Conservation (phyloP, 2,329 filamentous ascomycete genomes). For the Aureobasidium leucospermi region DNA sequence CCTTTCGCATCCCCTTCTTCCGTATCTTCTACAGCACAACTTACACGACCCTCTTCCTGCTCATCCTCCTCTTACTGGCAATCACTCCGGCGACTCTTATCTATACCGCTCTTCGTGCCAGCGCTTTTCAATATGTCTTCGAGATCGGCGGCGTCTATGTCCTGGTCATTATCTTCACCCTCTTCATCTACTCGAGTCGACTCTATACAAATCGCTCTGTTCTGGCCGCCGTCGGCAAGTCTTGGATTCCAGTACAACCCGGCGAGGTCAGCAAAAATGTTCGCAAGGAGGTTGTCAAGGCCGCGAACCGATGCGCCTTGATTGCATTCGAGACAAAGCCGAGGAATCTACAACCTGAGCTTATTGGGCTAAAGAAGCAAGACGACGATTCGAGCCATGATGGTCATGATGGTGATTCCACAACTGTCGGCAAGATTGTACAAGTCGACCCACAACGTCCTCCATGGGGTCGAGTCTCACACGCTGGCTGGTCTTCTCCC, state of each 20-base stretch:
- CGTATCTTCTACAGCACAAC: slow-evolving; percentile 73
- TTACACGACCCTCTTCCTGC: slow-evolving; percentile 68
- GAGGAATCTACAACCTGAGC: slow-evolving; percentile 46
- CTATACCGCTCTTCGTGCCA: slow-evolving; percentile 61
- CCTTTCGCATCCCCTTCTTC: slow-evolving; percentile 53
- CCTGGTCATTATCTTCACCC: slow-evolving; percentile 60
- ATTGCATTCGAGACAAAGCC: slow-evolving; percentile 74
- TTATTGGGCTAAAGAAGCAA: background rate
- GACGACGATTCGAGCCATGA: background rate
- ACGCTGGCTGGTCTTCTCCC: slow-evolving; percentile 84
- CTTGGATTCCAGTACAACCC: slow-evolving; percentile 78
- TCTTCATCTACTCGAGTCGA: slow-evolving; percentile 73
- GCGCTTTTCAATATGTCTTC: slow-evolving; percentile 72
- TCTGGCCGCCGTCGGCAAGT: slow-evolving; percentile 75
- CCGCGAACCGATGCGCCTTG: slow-evolving; percentile 67
- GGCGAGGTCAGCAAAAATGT: slow-evolving; percentile 72
- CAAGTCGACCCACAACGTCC: slow-evolving; percentile 30
- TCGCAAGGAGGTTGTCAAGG: slow-evolving; percentile 64
- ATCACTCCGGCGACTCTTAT: slow-evolving; percentile 73
- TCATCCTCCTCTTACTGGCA: slow-evolving; percentile 66
- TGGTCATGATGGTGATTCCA: slow-evolving; percentile 17
- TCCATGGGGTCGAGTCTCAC: slow-evolving; percentile 76
- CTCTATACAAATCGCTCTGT: slow-evolving; percentile 79
- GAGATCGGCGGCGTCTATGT: slow-evolving; percentile 71
- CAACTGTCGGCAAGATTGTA: slow-evolving; percentile 20